These are phyloP conservation scores for Fagopyrum esculentum DNA, from an alignment of 148 eudicot genomes.

Conservation along the genomic window DNA sequence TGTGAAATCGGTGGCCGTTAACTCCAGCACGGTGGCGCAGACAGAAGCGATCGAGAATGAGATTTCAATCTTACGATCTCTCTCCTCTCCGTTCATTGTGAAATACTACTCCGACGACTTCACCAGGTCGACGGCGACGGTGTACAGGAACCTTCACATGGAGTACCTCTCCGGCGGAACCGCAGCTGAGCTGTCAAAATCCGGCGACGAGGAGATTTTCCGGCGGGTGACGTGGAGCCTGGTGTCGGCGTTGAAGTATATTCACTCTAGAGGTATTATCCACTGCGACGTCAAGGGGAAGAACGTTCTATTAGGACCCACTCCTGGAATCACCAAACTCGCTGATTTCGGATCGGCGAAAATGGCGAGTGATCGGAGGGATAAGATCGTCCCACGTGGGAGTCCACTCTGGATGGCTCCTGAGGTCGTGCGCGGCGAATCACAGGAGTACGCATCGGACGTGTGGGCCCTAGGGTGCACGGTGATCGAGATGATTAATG, in stretches of 20 bases:
- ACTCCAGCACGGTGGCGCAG: constrained; percentile 17
- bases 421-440: constrained; percentile 66
- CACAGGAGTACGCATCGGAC: constrained; percentile 60
- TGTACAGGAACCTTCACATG: constrained; percentile 41
- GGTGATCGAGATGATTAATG: constrained; percentile 79
- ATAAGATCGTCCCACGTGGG: constrained; percentile 40
- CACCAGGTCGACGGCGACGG: not conserved
- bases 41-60: constrained; percentile 53
- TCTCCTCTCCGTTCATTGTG: constrained; percentile 54
- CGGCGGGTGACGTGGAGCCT: constrained; percentile 46
- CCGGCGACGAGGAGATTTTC: constrained; percentile 22
- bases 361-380: not conserved
- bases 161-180: constrained; percentile 70
- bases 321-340: constrained; percentile 37
- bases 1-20: constrained; percentile 47
- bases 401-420: constrained; percentile 98
- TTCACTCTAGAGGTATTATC: constrained; percentile 43
- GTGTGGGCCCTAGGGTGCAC: constrained; percentile 87
- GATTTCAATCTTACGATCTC: constrained; percentile 32
- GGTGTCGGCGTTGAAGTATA: constrained; percentile 33
- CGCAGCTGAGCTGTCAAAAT: constrained; percentile 5
- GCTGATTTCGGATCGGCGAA: constrained; percentile 71
- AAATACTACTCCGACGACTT: constrained; percentile 41
- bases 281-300: constrained; percentile 80
- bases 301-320: constrained; percentile 45